Base-by-base conservation (phyloP, 352 stramenopile genomes). In the Phytopythium montanum region DNA sequence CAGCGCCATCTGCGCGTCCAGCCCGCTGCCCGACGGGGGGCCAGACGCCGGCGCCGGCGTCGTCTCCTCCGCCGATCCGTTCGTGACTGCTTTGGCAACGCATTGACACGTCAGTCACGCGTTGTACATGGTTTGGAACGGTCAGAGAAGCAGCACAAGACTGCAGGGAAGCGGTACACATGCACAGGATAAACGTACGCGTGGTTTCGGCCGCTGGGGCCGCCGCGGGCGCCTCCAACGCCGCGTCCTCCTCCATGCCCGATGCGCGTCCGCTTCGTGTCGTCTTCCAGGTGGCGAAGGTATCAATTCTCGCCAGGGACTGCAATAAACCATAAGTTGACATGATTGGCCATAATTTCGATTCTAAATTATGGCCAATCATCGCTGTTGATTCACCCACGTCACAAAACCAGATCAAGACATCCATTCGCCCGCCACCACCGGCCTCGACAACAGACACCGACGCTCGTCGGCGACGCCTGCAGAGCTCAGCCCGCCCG, bases 1-100 rank as follows among this genome's bases (percentile, higher is more conserved):
- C 63, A 69, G 62, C 41, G 53, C 38, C 13, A 71, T 33, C 51
- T 56, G 38, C 33, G 68, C 28, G 28, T 79, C 69, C 39, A 69
- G 58, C 29, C 33, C 54, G 33, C 49, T 68, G 34, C 53, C 41
- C 14, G 34, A 59, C 18, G 53, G 16, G 4, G 38, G 38, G 0
- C 29, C 33, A 16, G 45, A 52, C 4, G 45, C 8, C 6, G 26
- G 13, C 3, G 25, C 10, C 45, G 33, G 14, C 45, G 2, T 14
- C 1, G 25, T 6, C 0, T 23, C 45, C 42, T 29, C 42, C 39
- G 19, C 39, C 19, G 39, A 46, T 52, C 25, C 45, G 26, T 52
- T 52, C 45, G 13, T n/a, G 12, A n/a, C 44, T 52, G 45, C 45
- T 7, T 52, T 26, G 26, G 5, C 10, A 9, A 14, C 0, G 3